A percentile compares a stretch with the other conserved stretches of the same genome.
Evolutionary conservation across 176 grass and related monocot species (phyloP).

Genomic region (Bromus sterilis): DNA sequence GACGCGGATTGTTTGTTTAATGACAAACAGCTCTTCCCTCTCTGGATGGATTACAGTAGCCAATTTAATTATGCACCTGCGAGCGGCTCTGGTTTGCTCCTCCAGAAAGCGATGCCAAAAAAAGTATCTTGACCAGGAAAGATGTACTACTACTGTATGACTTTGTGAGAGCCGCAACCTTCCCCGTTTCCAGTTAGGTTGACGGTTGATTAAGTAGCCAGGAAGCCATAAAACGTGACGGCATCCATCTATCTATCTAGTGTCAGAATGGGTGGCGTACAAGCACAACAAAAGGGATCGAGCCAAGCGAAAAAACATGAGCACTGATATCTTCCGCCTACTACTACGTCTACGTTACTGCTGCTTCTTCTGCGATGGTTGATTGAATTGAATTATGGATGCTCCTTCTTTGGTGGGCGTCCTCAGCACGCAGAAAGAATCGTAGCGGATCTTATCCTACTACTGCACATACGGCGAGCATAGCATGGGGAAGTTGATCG

Average conservation of each 20-base stretch:
- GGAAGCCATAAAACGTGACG: not conserved
- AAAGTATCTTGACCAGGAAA: constrained; percentile 26
- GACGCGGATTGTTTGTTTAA: constrained; percentile 32
- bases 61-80: not conserved
- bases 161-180: not conserved
- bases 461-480: not conserved
- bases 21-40: not conserved
- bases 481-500: constrained; percentile 7
- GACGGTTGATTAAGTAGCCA: not conserved
- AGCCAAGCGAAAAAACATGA: not conserved
- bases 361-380: not conserved
- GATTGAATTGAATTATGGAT: constrained; percentile 19
- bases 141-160: not conserved
- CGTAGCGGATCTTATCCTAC: constrained; percentile 30
- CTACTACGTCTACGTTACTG: too few relatives aligned
- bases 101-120: constrained; percentile 12
- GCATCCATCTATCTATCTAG: constrained; percentile 30
- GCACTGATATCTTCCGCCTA: not conserved
- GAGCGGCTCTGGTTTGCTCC: constrained; percentile 7
- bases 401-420: not conserved
- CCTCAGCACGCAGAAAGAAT: constrained; percentile 4
- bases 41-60: constrained; percentile 19
- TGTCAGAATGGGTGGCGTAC: not conserved
- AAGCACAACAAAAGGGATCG: not conserved
- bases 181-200: constrained; percentile 4